phyloP scores from a whole-genome alignment of 2,329 filamentous ascomycete genomes.

The Aspergillus ochraceus region DNA sequence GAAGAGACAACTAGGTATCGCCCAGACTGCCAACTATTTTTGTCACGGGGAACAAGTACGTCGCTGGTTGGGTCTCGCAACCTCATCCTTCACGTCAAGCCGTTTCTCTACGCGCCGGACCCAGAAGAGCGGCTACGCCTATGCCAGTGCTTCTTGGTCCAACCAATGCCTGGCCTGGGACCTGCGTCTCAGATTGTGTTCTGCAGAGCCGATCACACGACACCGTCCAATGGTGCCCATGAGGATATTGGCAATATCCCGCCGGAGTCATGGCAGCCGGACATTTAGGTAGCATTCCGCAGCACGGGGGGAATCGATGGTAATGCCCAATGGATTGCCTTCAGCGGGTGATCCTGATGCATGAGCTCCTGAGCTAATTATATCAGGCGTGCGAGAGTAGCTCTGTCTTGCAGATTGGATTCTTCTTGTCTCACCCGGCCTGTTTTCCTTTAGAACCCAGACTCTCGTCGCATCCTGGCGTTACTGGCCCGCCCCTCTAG shows the following conservation, averaged over 20 bases:
- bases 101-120: constrained; percentile 11
- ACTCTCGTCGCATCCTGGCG: neutral
- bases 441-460: neutral
- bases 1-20: neutral
- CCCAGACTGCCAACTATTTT: constrained; percentile 2
- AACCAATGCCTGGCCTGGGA: constrained; percentile 16
- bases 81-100: constrained; percentile 1
- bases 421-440: neutral
- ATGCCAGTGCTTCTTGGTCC: neutral
- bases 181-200: constrained; percentile 2
- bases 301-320: constrained; percentile 1
- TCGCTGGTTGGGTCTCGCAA: constrained; percentile 10
- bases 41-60: neutral
- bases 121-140: constrained; percentile 18
- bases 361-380: constrained; percentile 7
- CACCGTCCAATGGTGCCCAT: constrained; percentile 13
- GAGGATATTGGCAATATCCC: neutral
- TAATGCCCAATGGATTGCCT: neutral
- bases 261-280: constrained; percentile 8
- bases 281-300: constrained; percentile 19
- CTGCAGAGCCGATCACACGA: constrained; percentile 11
- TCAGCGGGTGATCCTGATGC: constrained; percentile 1
- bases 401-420: neutral
- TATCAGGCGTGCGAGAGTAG: constrained; percentile 1
- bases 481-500: neutral